Evolutionary conservation across 768 basidiomycete species (phyloP).

Genomic region (Pleurotus giganteus): DNA sequence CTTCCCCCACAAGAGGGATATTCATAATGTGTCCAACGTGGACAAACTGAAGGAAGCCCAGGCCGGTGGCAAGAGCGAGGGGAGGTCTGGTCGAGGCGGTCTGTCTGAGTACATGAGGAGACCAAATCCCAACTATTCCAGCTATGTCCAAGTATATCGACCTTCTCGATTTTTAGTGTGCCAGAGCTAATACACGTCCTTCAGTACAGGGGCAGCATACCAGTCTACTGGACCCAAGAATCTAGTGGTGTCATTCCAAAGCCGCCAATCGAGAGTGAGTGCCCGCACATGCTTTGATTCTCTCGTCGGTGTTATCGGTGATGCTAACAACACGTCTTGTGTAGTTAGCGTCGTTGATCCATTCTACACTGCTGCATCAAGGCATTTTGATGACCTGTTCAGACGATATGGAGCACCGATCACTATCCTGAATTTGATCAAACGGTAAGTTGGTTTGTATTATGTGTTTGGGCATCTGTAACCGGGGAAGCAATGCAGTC

Average conservation of each 20-base stretch:
- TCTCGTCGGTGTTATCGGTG: conserved; percentile 2
- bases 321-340: neutral
- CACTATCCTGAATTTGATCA: conserved; percentile 92
- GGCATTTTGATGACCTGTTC: conserved; percentile 91
- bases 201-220: conserved; percentile 92
- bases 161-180: neutral
- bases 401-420: conserved; percentile 87
- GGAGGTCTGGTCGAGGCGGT: neutral
- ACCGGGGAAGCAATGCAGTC: too few species aligned
- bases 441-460: conserved; percentile 31
- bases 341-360: conserved; percentile 94
- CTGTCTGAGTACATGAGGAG: conserved; percentile 30
- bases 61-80: neutral
- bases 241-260: conserved; percentile 85
- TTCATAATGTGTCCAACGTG: conserved; percentile 24
- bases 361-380: conserved; percentile 89
- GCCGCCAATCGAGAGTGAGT: conserved; percentile 93
- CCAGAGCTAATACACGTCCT: neutral
- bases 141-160: conserved; percentile 77
- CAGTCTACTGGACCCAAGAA: conserved; percentile 96
- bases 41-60: conserved; percentile 17
- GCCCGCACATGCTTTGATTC: neutral
- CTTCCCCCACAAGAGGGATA: conserved; percentile 49
- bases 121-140: conserved; percentile 86
- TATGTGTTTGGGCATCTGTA: too few species aligned